These are phyloP conservation scores for Hypsizygus marmoreus DNA, from an alignment of 768 basidiomycete genomes.

Conservation along the genomic window DNA sequence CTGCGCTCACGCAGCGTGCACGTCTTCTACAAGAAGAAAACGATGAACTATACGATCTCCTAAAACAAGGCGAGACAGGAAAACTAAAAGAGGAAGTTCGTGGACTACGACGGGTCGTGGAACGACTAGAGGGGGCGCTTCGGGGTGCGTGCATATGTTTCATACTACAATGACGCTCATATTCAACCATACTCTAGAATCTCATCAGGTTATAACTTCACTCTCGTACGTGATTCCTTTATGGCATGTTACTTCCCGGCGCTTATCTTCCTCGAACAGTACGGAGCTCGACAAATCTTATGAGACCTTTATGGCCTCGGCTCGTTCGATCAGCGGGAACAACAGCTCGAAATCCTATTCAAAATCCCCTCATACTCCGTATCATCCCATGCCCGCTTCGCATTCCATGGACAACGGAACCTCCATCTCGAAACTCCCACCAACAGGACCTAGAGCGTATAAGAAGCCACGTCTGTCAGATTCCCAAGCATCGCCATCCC, in stretches of 20 bases:
- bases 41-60: slow-evolving; percentile 78
- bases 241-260: slow-evolving; percentile 14
- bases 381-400: slow-evolving; percentile 34
- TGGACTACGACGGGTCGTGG: slow-evolving; percentile 65
- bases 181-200: slow-evolving; percentile 50
- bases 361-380: slow-evolving; percentile 49
- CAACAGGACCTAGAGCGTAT: slow-evolving; percentile 79
- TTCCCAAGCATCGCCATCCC: slow-evolving; percentile 34
- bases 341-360: slow-evolving; percentile 40
- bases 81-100: slow-evolving; percentile 81
- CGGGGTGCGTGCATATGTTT: slow-evolving; percentile 53
- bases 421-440: slow-evolving; percentile 54
- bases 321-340: slow-evolving; percentile 41
- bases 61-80: slow-evolving; percentile 76
- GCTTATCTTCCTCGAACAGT: slow-evolving; percentile 36
- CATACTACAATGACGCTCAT: slow-evolving; percentile 11
- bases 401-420: slow-evolving; percentile 27
- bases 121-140: slow-evolving; percentile 72
- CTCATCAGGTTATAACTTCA: slow-evolving; percentile 68
- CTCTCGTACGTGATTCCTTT: slow-evolving; percentile 63
- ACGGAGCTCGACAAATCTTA: slow-evolving; percentile 79
- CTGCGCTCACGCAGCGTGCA: slow-evolving; percentile 76
- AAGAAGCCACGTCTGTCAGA: slow-evolving; percentile 80
- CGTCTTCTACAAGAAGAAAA: slow-evolving; percentile 83
- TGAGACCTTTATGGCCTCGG: slow-evolving; percentile 53